phyloP scores from a whole-genome alignment of 106 monocot genomes.

The Platanthera guangdongensis region DNA sequence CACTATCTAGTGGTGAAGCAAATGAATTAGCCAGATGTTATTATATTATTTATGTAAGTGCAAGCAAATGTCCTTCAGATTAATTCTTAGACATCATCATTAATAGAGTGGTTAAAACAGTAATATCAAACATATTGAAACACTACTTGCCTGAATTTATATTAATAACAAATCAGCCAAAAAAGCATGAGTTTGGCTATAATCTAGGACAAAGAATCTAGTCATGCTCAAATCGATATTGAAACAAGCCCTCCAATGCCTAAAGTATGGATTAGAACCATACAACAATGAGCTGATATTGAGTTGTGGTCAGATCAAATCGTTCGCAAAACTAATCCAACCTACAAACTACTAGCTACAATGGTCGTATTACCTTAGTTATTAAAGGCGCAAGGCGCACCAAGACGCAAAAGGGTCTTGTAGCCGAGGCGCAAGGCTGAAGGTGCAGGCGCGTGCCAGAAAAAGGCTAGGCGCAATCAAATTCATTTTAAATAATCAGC shows the following conservation, averaged over 20 bases:
- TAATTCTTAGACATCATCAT: not conserved
- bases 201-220: too few species aligned
- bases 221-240: not conserved
- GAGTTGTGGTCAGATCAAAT: not conserved
- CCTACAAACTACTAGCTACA: not conserved
- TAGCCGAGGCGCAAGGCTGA: too few species aligned
- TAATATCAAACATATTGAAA: not conserved
- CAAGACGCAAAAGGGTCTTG: not conserved
- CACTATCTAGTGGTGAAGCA: not conserved
- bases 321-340: not conserved
- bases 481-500: too few species aligned
- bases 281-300: not conserved
- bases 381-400: too few species aligned
- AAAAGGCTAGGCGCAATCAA: too few species aligned
- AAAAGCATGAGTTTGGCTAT: too few species aligned
- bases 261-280: not conserved
- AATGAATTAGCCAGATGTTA: not conserved
- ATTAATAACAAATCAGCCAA: not conserved
- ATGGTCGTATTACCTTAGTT: not conserved
- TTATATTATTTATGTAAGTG: not conserved
- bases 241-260: not conserved
- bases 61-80: not conserved
- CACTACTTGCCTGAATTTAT: not conserved
- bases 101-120: not conserved
- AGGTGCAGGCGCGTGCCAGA: too few species aligned